Conservation (phyloP, 352 stramenopile genomes). For the Phytophthora pseudosyringae region DNA sequence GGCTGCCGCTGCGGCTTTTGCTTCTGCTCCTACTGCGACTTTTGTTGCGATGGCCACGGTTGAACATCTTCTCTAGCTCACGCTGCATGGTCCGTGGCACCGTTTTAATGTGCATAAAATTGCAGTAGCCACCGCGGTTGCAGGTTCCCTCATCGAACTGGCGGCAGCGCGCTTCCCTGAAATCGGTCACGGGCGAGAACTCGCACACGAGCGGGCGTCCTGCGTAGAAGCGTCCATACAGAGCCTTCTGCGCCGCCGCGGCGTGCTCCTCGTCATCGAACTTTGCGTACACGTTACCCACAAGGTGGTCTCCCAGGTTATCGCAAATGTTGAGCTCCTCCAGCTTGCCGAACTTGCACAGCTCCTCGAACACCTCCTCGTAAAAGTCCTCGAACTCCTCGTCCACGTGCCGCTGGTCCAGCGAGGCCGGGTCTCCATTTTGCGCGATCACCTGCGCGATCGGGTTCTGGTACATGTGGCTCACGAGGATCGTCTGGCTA, state of each 20-base stretch:
- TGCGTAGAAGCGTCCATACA: conserved; percentile 98
- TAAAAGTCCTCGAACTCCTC: conserved; percentile 98
- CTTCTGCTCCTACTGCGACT: conserved; percentile 56
- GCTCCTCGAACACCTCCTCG: conserved; percentile 98
- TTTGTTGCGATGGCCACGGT: conserved; percentile 56
- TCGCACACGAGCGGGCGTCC: conserved; percentile 96
- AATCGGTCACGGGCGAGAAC: conserved; percentile 99
- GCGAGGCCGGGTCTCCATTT: conserved; percentile 78
- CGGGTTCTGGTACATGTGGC: conserved; percentile 98
- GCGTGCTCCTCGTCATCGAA: conserved; percentile 99
- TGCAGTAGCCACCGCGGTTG: conserved; percentile 98
- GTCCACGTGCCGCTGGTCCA: conserved; percentile 93
- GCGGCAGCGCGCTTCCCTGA: conserved; percentile 97
- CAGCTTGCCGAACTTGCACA: conserved; percentile 98
- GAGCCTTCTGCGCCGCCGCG: conserved; percentile 94
- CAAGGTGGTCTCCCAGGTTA: conserved; percentile 99
- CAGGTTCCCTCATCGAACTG: conserved; percentile 99
- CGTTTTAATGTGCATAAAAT: conserved; percentile 99
- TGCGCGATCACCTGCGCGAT: conserved; percentile 89
- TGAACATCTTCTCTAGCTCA: conserved; percentile 89
- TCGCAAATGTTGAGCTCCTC: conserved; percentile 99
- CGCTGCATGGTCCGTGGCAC: conserved; percentile 84
- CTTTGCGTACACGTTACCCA: conserved; percentile 99
- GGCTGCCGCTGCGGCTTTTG: conserved; percentile 55
- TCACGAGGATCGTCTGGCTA: conserved; percentile 98